Evolutionary conservation across 495 filamentous ascomycete genomes (phyloP).

Genomic region (Cercophora sp.): DNA sequence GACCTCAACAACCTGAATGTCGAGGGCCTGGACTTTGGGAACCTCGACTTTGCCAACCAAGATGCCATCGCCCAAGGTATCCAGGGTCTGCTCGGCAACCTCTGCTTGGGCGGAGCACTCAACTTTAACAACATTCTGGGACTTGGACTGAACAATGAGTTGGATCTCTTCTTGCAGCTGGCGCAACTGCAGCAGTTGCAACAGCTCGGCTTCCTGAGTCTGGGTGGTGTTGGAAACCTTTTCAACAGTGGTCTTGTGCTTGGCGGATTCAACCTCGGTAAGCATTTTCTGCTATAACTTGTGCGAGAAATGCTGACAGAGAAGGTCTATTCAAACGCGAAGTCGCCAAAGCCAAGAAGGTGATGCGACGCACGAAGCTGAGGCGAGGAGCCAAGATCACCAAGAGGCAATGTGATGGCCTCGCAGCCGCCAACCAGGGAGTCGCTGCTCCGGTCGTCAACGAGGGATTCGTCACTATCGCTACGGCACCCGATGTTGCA

Average conservation of each 20-base stretch:
- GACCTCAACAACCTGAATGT: constrained; percentile 20
- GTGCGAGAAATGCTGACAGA: neutral
- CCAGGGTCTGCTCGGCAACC: constrained; percentile 28
- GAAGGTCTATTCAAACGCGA: constrained; percentile 37
- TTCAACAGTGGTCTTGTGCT: constrained; percentile 32
- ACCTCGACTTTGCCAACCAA: constrained; percentile 42
- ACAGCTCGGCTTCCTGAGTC: constrained; percentile 35
- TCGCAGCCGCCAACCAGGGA: neutral
- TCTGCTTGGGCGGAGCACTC: constrained; percentile 35
- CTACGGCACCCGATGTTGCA: constrained; percentile 4
- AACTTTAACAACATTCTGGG: constrained; percentile 24
- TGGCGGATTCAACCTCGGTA: constrained; percentile 34
- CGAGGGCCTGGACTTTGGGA: constrained; percentile 39
- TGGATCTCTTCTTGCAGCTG: constrained; percentile 41
- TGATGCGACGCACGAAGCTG: constrained; percentile 24
- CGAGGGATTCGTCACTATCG: constrained; percentile 2
- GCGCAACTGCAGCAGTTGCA: constrained; percentile 39
- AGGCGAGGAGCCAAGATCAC: constrained; percentile 14
- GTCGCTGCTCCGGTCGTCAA: neutral
- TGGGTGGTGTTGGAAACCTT: constrained; percentile 31
- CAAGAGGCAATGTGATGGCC: constrained; percentile 17
- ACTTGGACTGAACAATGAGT: constrained; percentile 32
- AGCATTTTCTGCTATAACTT: neutral
- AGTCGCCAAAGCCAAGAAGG: constrained; percentile 25
- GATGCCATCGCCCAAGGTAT: constrained; percentile 28